Conservation (phyloP, 2,329 filamentous ascomycete genomes). For the Lasiodiplodia sp. region DNA sequence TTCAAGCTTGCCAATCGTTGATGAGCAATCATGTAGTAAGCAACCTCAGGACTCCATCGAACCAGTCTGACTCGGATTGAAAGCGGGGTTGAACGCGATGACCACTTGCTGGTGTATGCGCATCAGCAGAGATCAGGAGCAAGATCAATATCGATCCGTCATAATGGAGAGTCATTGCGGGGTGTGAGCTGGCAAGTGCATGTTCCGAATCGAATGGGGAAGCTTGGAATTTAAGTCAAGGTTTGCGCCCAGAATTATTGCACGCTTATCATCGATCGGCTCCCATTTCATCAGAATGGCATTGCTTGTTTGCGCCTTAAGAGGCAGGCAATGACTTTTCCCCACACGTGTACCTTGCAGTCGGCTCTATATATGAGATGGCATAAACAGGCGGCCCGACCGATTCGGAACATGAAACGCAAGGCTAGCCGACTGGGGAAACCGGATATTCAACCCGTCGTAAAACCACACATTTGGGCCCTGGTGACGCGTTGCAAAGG, state of each 20-base stretch:
- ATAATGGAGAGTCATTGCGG: not conserved
- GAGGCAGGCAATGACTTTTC: not conserved
- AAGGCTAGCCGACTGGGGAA: not conserved
- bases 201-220: not conserved
- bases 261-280: not conserved
- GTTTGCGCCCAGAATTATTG: not conserved
- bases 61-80: too few relatives aligned
- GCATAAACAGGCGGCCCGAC: not conserved
- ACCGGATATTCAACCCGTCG: not conserved
- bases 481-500: not conserved
- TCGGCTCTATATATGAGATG: not conserved
- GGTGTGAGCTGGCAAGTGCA: not conserved
- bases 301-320: not conserved
- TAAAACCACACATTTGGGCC: not conserved
- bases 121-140: not conserved
- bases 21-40: too few relatives aligned
- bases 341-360: not conserved
- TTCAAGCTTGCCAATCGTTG: too few relatives aligned
- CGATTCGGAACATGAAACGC: not conserved
- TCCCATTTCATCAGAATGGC: not conserved
- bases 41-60: too few relatives aligned
- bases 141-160: not conserved
- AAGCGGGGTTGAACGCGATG: not conserved
- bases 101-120: not conserved
- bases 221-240: not conserved